A percentile compares a stretch with the other conserved stretches of the same genome.
These are phyloP conservation scores for Colletotrichum theobromicola DNA, from an alignment of 2,329 filamentous ascomycete species.

Conservation along the genomic window DNA sequence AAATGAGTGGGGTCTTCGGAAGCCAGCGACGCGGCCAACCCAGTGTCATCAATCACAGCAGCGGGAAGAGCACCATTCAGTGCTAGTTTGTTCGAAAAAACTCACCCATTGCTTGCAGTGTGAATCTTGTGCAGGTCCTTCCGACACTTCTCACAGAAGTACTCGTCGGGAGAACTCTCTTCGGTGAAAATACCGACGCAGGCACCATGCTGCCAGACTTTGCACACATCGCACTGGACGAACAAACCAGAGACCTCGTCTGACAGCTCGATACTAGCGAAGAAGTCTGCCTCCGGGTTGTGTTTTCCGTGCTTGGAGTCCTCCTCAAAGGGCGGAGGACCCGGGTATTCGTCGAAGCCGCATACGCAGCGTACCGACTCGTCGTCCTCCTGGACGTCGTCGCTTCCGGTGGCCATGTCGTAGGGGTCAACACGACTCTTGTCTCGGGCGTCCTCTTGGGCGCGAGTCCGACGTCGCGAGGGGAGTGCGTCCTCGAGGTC, in stretches of 20 bases:
- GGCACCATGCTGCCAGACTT: conserved; percentile 98
- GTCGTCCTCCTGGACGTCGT: conserved; percentile 82
- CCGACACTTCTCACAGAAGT: conserved; percentile 95
- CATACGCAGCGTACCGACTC: conserved; percentile 96
- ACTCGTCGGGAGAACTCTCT: conserved; percentile 90
- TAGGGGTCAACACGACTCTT: conserved; percentile 47
- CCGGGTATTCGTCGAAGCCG: conserved; percentile 93
- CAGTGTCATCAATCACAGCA: not conserved
- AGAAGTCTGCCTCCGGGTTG: conserved; percentile 60
- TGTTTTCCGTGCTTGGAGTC: conserved; percentile 59
- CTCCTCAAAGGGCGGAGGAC: conserved; percentile 70
- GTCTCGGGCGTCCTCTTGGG: conserved; percentile 66
- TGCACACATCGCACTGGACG: conserved; percentile 96
- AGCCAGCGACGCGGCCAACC: not conserved
- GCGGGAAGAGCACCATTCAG: not conserved
- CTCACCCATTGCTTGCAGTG: conserved; percentile 84
- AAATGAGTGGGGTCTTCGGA: not conserved
- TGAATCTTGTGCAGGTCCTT: conserved; percentile 89
- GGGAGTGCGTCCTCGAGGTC: conserved; percentile 73
- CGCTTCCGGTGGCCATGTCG: conserved; percentile 66
- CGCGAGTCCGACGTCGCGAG: conserved; percentile 80
- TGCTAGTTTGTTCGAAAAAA: not conserved
- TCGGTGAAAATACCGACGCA: conserved; percentile 98
- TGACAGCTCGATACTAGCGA: conserved; percentile 67
- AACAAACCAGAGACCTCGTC: conserved; percentile 95